These are phyloP conservation scores for Coemansia guatemalensis DNA, from an alignment of 192 early-diverging fungal species.

Conservation along the genomic window DNA sequence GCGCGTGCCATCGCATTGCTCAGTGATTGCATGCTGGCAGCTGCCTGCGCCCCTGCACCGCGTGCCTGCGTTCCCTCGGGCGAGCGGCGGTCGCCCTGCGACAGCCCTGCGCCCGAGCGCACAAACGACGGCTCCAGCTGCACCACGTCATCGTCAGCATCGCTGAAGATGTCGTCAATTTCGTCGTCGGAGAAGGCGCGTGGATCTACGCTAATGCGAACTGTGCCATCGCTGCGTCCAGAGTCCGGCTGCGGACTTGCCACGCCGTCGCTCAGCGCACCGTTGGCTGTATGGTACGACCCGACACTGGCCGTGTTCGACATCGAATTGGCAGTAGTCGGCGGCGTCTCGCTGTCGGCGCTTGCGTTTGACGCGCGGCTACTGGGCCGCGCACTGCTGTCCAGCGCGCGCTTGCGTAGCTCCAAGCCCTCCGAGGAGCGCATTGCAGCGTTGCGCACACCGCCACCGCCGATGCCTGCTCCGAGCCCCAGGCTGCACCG, in stretches of 20 bases:
- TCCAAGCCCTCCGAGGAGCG: slow-evolving; percentile 15
- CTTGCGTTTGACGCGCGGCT: slow-evolving; percentile 21
- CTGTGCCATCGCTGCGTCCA: slow-evolving; percentile 16
- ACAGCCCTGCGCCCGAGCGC: slow-evolving; percentile 38
- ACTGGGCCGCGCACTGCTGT: slow-evolving; percentile 14
- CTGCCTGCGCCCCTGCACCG: neutral
- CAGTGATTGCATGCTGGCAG: slow-evolving; percentile 36
- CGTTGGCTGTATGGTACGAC: slow-evolving; percentile 43
- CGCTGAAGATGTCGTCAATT: slow-evolving; percentile 53
- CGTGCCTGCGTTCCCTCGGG: neutral
- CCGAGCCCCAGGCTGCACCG: slow-evolving; percentile 42
- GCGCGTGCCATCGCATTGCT: slow-evolving; percentile 30
- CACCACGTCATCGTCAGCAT: slow-evolving; percentile 39
- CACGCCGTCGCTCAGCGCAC: slow-evolving; percentile 21
- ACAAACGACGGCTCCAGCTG: slow-evolving; percentile 49
- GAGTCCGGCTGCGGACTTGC: slow-evolving; percentile 1
- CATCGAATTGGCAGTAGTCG: slow-evolving; percentile 14
- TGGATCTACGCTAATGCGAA: slow-evolving; percentile 45
- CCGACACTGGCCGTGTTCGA: slow-evolving; percentile 25
- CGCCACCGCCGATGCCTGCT: slow-evolving; percentile 15
- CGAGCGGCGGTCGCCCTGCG: slow-evolving; percentile 2
- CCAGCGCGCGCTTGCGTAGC: slow-evolving; percentile 33
- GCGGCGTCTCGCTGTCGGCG: slow-evolving; percentile 19
- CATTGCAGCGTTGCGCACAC: slow-evolving; percentile 9
- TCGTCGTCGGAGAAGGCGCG: slow-evolving; percentile 24